Evolutionary conservation across 1,139 yeast genomes (phyloP).

Genomic region (Pichia sp.): DNA sequence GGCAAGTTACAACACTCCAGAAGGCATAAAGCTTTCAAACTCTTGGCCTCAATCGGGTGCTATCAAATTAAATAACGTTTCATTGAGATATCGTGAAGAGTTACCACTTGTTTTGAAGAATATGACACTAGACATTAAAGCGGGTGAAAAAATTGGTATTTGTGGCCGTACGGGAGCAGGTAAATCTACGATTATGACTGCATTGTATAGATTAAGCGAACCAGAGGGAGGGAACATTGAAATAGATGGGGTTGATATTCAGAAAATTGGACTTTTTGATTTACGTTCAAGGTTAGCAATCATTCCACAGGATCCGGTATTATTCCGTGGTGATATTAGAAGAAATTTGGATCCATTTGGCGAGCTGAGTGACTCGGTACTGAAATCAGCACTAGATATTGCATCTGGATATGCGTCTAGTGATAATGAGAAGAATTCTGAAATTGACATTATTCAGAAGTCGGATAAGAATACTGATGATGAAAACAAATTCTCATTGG

Average conservation of each 20-base stretch:
- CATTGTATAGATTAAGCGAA: slow-evolving; percentile 37
- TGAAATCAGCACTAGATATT: slow-evolving; percentile 44
- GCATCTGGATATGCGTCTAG: slow-evolving; percentile 38
- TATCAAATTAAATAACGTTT: slow-evolving; percentile 53
- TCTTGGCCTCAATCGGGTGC: slow-evolving; percentile 60
- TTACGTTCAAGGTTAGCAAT: neutral
- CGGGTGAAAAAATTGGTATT: slow-evolving; percentile 38
- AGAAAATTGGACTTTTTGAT: slow-evolving; percentile 30
- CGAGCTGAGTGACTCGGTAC: slow-evolving; percentile 35
- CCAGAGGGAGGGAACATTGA: slow-evolving; percentile 47
- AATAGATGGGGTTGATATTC: slow-evolving; percentile 37
- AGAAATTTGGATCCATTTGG: slow-evolving; percentile 41
- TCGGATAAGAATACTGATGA: neutral
- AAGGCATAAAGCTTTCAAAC: slow-evolving; percentile 46
- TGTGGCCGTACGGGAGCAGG: slow-evolving; percentile 47
- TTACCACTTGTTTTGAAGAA: slow-evolving; percentile 68
- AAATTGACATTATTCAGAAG: neutral
- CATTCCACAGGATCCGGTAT: slow-evolving; percentile 33
- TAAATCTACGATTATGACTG: slow-evolving; percentile 40
- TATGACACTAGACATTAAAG: slow-evolving; percentile 38
- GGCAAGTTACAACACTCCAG: slow-evolving; percentile 50
- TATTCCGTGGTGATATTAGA: slow-evolving; percentile 40
- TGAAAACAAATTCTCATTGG: slow-evolving; percentile 42
- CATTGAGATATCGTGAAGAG: slow-evolving; percentile 68
- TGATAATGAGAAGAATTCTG: neutral